phyloP scores from a whole-genome alignment of 2,329 filamentous ascomycete genomes.

The Lachnellula suecica region DNA sequence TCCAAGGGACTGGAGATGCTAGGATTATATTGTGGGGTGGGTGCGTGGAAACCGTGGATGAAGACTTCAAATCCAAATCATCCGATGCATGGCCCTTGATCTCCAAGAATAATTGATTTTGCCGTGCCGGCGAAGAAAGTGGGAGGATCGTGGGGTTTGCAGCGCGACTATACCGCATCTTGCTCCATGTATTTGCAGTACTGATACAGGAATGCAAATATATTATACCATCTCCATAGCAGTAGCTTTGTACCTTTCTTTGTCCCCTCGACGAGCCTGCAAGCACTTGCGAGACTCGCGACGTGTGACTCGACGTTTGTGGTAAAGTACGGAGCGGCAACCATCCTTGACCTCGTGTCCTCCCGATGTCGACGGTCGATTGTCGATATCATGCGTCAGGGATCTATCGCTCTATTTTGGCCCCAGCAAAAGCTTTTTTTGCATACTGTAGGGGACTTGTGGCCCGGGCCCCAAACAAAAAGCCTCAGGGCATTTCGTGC shows the following conservation, averaged over 20 bases:
- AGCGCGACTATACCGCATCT: neutral
- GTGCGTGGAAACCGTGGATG: neutral
- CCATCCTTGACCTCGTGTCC: constrained; percentile 15
- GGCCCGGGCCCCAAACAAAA: constrained; percentile 23
- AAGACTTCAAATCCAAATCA: neutral
- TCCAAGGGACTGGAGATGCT: constrained; percentile 15
- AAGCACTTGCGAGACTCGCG: neutral
- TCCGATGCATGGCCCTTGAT: neutral
- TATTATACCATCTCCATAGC: too few relatives aligned
- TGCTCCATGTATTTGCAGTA: too few relatives aligned
- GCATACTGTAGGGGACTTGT: constrained; percentile 13
- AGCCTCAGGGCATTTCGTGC: constrained; percentile 13
- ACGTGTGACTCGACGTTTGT: constrained; percentile 21
- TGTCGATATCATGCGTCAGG: constrained; percentile 14
- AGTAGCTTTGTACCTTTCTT: neutral
- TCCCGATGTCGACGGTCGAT: constrained; percentile 12
- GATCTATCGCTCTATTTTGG: constrained; percentile 6
- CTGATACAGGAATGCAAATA: too few relatives aligned
- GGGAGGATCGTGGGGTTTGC: neutral
- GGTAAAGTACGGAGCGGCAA: constrained; percentile 16
- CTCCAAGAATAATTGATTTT: constrained; percentile 1
- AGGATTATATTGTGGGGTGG: neutral
- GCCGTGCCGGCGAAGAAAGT: neutral
- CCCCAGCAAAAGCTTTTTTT: constrained; percentile 5
- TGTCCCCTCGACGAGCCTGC: neutral